Evolutionary conservation across 225 moss, liverwort and hornwort species (phyloP).

Genomic region (Antitrichia curtipendula): DNA sequence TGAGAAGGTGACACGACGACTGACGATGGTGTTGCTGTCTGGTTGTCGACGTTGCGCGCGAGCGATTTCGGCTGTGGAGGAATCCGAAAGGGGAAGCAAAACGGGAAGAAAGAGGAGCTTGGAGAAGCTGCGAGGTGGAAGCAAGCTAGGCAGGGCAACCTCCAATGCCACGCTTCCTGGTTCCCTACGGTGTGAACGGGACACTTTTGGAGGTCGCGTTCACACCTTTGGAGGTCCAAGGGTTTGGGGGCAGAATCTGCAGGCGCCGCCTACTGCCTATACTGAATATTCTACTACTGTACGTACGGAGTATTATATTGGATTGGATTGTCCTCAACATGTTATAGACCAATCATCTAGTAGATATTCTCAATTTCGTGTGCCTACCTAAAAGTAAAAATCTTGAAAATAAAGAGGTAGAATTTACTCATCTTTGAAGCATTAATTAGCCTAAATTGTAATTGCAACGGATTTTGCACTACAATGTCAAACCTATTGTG

Average conservation of each 20-base stretch:
- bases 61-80: background rate
- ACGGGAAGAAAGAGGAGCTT: background rate
- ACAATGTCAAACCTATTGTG: background rate
- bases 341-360: background rate
- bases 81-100: background rate
- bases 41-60: background rate
- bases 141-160: background rate
- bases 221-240: background rate
- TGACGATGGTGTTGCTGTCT: background rate
- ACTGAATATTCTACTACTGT: background rate
- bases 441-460: background rate
- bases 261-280: background rate
- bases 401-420: too few species aligned
- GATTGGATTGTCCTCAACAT: too few species aligned
- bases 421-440: background rate
- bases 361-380: background rate
- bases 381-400: too few species aligned
- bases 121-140: conserved; percentile 1
- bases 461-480: background rate
- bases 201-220: background rate
- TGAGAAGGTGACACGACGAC: background rate
- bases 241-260: background rate
- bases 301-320: too few species aligned
- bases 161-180: background rate
- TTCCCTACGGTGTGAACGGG: background rate